Evolutionary conservation across 768 basidiomycete genomes (phyloP), one percentile per base, ranked within the genome.

Genomic region (Collybia nuda): DNA sequence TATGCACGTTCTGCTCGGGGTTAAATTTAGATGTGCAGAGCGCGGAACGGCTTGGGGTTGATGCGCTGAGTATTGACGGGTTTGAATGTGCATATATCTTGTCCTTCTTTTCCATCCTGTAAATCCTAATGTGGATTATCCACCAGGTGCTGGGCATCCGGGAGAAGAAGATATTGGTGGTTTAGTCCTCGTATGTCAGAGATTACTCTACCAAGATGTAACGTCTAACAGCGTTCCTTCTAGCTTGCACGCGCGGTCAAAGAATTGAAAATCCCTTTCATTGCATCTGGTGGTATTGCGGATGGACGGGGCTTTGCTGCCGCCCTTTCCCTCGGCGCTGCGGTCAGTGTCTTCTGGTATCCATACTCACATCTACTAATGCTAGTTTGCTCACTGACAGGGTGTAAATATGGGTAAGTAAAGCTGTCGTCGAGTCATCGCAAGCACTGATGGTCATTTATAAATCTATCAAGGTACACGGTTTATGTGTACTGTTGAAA

Each of bases 141-240:
- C 57, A 6, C 22, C 60, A 93, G 90, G 91, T 62, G 94, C 93
- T 24, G 94, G 94, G 21, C 92, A 94, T 67, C 93, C 93, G 15
- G 95, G 95, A 54, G 95, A 97, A 62, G 90, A 96, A 38, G 95
- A 97, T 62, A 88, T 97, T 19, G 90, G 90, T 2, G 90, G 88
- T 3, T 61, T 96, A 19, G 88, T 97, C 2, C 68, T 97, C 70
- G 92, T 92, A 56, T 15, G 60, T 53, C 14, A 11, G 32, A 32
- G 12, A 26, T 29, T 29, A 42, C 40, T 15, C n/a, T 43, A 48
- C 23, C 47, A 42, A 17, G 12, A 19, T 18, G 18, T n/a, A 19
- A 35, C 24, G 3, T 6, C 5, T 14, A 18, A 9, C 12, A 28
- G n/a, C 52, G 35, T 28, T 44, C 26, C 14, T 5, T 54, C 11